A percentile compares a stretch with the other conserved stretches of the same genome.
Conservation (phyloP, 106 monocot species). For the Phalaenopsis equestris region DNA sequence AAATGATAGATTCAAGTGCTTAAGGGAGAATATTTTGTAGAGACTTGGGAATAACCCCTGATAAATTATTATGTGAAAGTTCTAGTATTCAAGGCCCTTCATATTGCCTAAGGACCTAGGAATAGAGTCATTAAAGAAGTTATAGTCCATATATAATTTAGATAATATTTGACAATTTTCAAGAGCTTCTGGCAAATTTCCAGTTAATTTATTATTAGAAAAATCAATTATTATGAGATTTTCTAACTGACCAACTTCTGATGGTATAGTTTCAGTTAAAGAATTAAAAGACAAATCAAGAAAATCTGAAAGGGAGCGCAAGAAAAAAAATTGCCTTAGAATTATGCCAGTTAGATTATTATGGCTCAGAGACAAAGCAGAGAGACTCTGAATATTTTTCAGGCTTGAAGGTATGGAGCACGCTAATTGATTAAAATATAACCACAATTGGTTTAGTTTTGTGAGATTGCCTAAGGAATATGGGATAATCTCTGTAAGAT, state of each 20-base stretch:
- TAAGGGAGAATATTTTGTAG: neutral
- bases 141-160: constrained; percentile 7
- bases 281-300: constrained; percentile 10
- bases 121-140: constrained; percentile 15
- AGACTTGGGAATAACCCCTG: constrained; percentile 4
- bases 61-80: constrained; percentile 17
- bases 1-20: constrained; percentile 19
- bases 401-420: neutral
- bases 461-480: constrained; percentile 13
- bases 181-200: constrained; percentile 6
- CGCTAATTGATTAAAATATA: neutral
- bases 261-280: constrained; percentile 1
- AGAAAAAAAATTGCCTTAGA: neutral
- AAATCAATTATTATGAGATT: neutral
- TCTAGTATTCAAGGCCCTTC: neutral
- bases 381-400: too few species aligned
- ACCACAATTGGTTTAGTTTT: neutral
- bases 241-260: constrained; percentile 6
- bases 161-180: neutral
- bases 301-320: neutral
- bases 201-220: constrained; percentile 8
- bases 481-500: neutral
- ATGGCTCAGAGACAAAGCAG: too few species aligned
- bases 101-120: neutral
- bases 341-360: constrained; percentile 8